Conservation (phyloP, 1,139 yeast genomes). For the Saccharomycopsis hybrid region DNA sequence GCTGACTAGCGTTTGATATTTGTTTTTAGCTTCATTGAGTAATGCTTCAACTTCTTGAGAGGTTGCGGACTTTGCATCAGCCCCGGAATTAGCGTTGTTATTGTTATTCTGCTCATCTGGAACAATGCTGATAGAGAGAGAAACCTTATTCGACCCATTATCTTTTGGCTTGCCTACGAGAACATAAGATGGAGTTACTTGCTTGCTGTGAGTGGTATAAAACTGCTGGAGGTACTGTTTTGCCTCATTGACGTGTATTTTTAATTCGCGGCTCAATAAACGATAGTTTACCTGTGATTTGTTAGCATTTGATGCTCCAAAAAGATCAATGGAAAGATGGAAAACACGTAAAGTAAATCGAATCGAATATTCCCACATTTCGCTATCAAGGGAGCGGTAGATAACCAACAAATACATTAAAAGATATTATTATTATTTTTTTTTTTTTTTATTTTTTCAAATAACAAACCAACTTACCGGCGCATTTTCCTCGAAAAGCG, state of each 20-base stretch:
- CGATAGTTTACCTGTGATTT: slow-evolving; percentile 25
- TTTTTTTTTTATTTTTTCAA: too few species aligned
- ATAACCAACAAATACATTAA: neutral
- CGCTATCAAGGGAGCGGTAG: neutral
- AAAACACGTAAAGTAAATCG: neutral
- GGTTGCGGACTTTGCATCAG: too few species aligned
- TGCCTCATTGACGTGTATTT: slow-evolving; percentile 25
- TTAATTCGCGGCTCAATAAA: slow-evolving; percentile 25
- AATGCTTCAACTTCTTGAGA: slow-evolving; percentile 3
- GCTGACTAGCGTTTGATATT: slow-evolving; percentile 23
- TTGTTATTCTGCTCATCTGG: too few species aligned
- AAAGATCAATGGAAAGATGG: neutral
- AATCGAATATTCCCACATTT: neutral
- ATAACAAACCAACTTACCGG: slow-evolving; percentile 15
- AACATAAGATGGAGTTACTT: slow-evolving; percentile 25
- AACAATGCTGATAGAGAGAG: slow-evolving; percentile 1
- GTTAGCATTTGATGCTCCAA: too few species aligned
- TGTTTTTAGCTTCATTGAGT: slow-evolving; percentile 18
- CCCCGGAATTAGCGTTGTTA: too few species aligned
- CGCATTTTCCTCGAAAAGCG: slow-evolving; percentile 21
- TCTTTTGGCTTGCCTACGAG: slow-evolving; percentile 23
- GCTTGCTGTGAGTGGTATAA: slow-evolving; percentile 22
- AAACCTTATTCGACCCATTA: too few species aligned
- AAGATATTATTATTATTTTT: too few species aligned
- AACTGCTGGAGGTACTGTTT: slow-evolving; percentile 25